Base-by-base conservation (phyloP, 306 rosid genomes). In the Cucurbita maxima region DNA sequence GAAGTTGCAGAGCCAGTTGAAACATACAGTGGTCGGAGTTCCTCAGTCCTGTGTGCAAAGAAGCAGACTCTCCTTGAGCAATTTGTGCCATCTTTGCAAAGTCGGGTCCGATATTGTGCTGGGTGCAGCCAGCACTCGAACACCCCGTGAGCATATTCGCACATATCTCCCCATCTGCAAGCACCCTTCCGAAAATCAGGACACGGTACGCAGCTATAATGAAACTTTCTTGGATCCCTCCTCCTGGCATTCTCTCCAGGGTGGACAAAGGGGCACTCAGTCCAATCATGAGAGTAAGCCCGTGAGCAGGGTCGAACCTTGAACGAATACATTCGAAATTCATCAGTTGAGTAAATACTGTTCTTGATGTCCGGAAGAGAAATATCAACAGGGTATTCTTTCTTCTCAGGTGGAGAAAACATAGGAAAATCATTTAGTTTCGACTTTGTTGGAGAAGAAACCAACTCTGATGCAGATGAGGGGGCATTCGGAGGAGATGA, bases 41-140 rank as follows among this genome's bases (percentile, higher is more conserved):
- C 98, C 68, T 90, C 98, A 3, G 87, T 73, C 3, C 87, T 90
- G 84, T 92, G 98, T 56, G 98, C 98, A 81, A 92, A 92, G 73
- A 92, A 92, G 86, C 98, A 92, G 79, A 92, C 96, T 71, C 96
- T 84, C 80, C 98, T 88, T 4, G 90, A 86, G 71, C 98, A 92
- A 81, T 52, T 84, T 22, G 83, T 87, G 67, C 96, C 98, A 44
- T 92, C 96, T 85, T 89, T 92, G 85, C 98, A 92, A 40, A 90
- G 96, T 5, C 96, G 89, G 64, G 98, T 92, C 41, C 96, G 81
- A 82, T 92, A 92, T 54, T 92, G 96, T 12, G 98, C 98, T 1
- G 98, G 98, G 82, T 92, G 98, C 54, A 92, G 79, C 98, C 98
- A 92, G 76, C 98, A 92, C 89, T 92, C 98, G 1, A 92, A 92